A percentile compares a stretch with the other conserved stretches of the same genome.
Conservation (phyloP, 2,329 filamentous ascomycete species). For the Talaromyces sp. region DNA sequence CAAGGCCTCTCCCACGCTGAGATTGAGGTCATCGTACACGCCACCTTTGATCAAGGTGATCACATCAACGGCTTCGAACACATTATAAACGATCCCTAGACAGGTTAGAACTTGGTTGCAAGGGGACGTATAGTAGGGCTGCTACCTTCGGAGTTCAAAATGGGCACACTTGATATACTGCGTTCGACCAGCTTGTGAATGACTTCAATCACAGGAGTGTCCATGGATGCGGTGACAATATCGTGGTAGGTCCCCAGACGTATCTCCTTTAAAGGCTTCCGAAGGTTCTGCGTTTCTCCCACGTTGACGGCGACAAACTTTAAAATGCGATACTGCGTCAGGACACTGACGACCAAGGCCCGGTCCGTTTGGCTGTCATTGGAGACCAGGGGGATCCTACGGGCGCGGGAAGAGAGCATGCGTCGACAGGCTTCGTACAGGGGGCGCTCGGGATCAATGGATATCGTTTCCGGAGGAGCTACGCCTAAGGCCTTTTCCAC, state of each 20-base stretch:
- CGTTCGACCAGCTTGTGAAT: slow-evolving; percentile 88
- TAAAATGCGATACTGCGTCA: slow-evolving; percentile 96
- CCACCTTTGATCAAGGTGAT: slow-evolving; percentile 93
- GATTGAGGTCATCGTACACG: slow-evolving; percentile 81
- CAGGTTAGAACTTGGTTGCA: background rate
- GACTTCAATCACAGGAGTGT: slow-evolving; percentile 85
- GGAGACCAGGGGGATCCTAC: slow-evolving; percentile 89
- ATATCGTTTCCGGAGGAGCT: slow-evolving; percentile 85
- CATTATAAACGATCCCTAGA: slow-evolving; percentile 71
- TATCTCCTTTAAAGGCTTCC: slow-evolving; percentile 80
- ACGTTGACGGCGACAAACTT: slow-evolving; percentile 98
- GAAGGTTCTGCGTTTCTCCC: slow-evolving; percentile 78
- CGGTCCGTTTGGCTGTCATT: slow-evolving; percentile 89
- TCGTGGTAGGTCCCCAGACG: slow-evolving; percentile 78
- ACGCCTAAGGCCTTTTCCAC: slow-evolving; percentile 94
- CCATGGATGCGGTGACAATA: slow-evolving; percentile 79
- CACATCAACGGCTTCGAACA: slow-evolving; percentile 96
- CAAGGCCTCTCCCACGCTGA: slow-evolving; percentile 82
- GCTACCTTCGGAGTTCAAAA: slow-evolving; percentile 69
- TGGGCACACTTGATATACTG: slow-evolving; percentile 92
- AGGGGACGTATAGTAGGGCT: background rate
- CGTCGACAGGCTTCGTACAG: slow-evolving; percentile 92
- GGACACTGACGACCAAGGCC: slow-evolving; percentile 90
- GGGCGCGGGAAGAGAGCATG: slow-evolving; percentile 89
- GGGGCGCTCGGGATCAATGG: slow-evolving; percentile 84